Evolutionary conservation across 2,329 filamentous ascomycete species (phyloP).

Genomic region (Fusarium continuum): DNA sequence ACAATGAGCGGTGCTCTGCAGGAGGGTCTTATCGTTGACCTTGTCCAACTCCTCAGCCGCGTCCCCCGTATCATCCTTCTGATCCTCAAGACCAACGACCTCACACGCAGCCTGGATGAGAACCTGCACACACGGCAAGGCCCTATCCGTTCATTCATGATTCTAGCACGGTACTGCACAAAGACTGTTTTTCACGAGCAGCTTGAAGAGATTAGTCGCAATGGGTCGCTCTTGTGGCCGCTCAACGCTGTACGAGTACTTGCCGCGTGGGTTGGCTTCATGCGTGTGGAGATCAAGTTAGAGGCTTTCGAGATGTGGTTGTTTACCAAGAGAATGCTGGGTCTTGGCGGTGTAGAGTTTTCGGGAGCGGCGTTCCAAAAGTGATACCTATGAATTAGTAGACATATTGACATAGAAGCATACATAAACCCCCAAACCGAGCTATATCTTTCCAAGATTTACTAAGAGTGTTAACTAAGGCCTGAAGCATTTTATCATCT

Average conservation of each 20-base stretch:
- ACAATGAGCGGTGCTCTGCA: constrained; percentile 85
- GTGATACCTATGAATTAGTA: constrained; percentile 27
- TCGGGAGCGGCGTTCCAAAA: constrained; percentile 37
- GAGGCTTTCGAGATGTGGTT: constrained; percentile 71
- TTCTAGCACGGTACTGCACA: constrained; percentile 74
- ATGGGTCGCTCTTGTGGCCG: constrained; percentile 67
- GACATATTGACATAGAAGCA: constrained; percentile 35
- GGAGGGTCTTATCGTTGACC: constrained; percentile 86
- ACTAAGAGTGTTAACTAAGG: too few relatives aligned
- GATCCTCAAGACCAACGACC: constrained; percentile 97
- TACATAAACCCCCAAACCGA: too few relatives aligned
- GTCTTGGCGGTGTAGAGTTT: constrained; percentile 45
- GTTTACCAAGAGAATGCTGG: constrained; percentile 59
- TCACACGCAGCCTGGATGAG: constrained; percentile 93
- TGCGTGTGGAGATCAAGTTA: constrained; percentile 70
- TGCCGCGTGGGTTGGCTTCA: constrained; percentile 65
- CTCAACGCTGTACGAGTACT: constrained; percentile 63
- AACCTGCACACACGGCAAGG: constrained; percentile 79
- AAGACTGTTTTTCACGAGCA: constrained; percentile 72
- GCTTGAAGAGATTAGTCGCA: constrained; percentile 63
- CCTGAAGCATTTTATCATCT: too few relatives aligned
- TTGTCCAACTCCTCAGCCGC: constrained; percentile 86
- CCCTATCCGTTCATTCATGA: constrained; percentile 72
- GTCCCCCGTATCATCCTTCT: constrained; percentile 93
- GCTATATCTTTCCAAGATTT: too few relatives aligned